Base-by-base conservation (phyloP, 331 rosid species). In the Rhamnella rubrinervis region DNA sequence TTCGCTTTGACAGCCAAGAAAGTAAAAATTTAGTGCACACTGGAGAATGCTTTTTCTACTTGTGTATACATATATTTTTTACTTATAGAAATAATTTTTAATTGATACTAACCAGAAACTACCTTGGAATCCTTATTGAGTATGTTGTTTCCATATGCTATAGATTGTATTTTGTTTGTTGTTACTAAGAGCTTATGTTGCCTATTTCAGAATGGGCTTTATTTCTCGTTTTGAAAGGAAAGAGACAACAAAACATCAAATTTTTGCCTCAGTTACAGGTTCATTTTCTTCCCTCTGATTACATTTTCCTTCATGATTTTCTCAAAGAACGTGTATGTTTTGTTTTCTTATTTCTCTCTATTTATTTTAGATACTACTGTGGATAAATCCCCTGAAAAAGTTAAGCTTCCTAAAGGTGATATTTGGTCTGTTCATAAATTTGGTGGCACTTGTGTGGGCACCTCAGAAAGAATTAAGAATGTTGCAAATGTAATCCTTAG, bases 401-500 rank as follows among this genome's bases (percentile, higher is more conserved):
- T 69, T 50, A 77, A 80, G 85, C 86, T 91, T 60, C 79, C 84
- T 10, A 89, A 75, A 72, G 97, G 95, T 67, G 97, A 84, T 63
- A 73, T 70, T 49, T 95, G 98, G 98, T 89, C 98, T 15, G 91
- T 95, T 44, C 98, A 95, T 79, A 95, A 95, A 65, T 95, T 95
- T 82, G 98, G 98, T 40, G 98, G 98, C 66, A 95, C 98, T 8
- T 95, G 98, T 68, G 88, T 95, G 76, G 98, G 95, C 72, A 91
- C 66, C 76, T 75, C 98, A 0, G 87, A 85, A n/a, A 91, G 98
- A 80, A 91, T 95, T 56, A 83, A 86, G 70, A 91, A 84, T 80
- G 97, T 95, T 67, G 97, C 83, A 0, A 81, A 95, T 59, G 81
- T 95, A 67, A 64, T 95, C 80, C 41, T 91, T 10, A 83, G 39